Evolutionary conservation across 2,329 filamentous ascomycete genomes (phyloP), one percentile per base, ranked within the genome.

Genomic region (Chaetoscypha palmicola): DNA sequence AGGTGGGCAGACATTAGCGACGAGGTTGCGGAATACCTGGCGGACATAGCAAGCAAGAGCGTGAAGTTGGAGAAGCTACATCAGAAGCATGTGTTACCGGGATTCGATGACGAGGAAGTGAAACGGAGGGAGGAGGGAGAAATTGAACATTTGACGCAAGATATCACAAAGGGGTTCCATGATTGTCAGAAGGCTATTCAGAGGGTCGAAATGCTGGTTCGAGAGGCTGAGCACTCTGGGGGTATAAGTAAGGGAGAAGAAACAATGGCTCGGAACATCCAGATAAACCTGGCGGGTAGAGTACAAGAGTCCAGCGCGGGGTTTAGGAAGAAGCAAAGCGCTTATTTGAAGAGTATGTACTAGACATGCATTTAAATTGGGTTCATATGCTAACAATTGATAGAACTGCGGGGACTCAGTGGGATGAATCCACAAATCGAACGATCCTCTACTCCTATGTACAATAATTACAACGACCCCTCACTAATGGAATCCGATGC

Each of bases 311-410:
- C 88, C 37, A 96, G 90, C 68, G 85, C 92, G 22, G 75, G 77
- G 50, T 98, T 98, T 64, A 79, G 92, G 59, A 98, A 97, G 74
- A 97, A 96, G 70, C 92, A 98, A 70, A 91, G 90, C 62, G 84
- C 83, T 40, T 98, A 98, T 66, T 68, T 98, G 41, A 96, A 94
- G 68, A 96, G 89, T 94, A 71, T 58, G 68, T 55, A 11, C 19
- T 9, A 28, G 7, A 16, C 12, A 20, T n/a, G 26, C 16, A 28
- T n/a, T n/a, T n/a, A n/a, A n/a, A n/a, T n/a, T n/a, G n/a, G n/a
- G n/a, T n/a, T n/a, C n/a, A 1, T 21, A 24, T 44, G 23, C 55
- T 60, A 49, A 61, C 31, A 34, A 12, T 9, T 14, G 4, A 12
- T 57, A 90, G 85, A 89, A 67, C 73, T 91, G 46, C 81, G 83